Evolutionary conservation across 257 asterid genomes (phyloP), one percentile per base, ranked within the genome.

Genomic region (Fraxinus quadrangulata): DNA sequence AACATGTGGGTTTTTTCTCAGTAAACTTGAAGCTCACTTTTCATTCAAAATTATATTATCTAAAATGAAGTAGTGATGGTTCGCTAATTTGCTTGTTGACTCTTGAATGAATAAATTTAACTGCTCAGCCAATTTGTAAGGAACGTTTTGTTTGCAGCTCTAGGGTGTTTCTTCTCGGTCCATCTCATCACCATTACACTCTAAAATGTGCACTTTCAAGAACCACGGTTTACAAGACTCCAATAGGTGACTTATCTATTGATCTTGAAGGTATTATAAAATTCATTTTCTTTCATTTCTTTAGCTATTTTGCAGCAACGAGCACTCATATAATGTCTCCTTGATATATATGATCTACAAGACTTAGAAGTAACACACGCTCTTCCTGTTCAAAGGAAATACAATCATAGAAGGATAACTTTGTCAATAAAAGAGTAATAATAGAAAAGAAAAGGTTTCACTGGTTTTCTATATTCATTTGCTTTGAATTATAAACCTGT

Each of bases 171-270:
- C 93, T 96, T 76, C 97, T 96, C 45, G 99, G 99, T 31, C 98
- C 99, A 56, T 96, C 99, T 85, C 99, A 96, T 85, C 99, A 96
- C 84, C 73, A 93, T 83, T 90, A 96, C 86, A 92, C 99, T 77
- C 87, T 91, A 74, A 93, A 86, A 81, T 96, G 99, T 85, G 97
- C 96, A 16, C 97, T 96, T 83, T 93, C 99, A 37, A 87, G 85
- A 78, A 96, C 98, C 80, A 86, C 92, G 0, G 78, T 88, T 71
- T 96, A 93, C 92, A 92, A 84, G 92, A 90, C 98, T 28, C 99
- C 99, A 47, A 86, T 96, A 69, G 99, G 99, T 19, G 97, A 96
- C 87, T 85, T 96, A 42, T 90, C 91, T 47, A 92, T 96, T 83
- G 99, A 96, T 87, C 90, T 84, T 65, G 95, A 93, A 92, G 99